A percentile compares a stretch with the other conserved stretches of the same genome.
Conservation (phyloP, 306 rosid genomes). For the Macrotyloma uniflorum region DNA sequence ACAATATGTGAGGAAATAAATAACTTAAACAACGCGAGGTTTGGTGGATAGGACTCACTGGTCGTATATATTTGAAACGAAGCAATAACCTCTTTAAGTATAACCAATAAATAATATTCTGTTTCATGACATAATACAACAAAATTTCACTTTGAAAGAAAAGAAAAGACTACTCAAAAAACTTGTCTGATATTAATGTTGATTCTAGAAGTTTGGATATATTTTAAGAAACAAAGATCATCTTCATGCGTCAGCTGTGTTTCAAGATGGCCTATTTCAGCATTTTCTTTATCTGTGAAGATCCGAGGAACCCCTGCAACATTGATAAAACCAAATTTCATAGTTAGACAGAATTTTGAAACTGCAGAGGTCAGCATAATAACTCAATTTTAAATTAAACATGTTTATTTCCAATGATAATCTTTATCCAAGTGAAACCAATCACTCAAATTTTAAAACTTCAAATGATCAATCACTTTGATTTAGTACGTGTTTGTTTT, state of each 20-base stretch:
- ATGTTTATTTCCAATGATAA: conserved; percentile 16
- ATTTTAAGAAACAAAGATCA: conserved; percentile 65
- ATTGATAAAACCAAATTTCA: conserved; percentile 33
- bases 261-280: conserved; percentile 68
- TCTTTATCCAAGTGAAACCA: conserved; percentile 5
- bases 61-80: background rate
- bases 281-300: conserved; percentile 71
- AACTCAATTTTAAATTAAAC: background rate
- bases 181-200: conserved; percentile 96
- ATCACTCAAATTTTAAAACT: background rate
- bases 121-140: conserved; percentile 4
- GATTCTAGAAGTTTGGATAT: conserved; percentile 82
- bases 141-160: conserved; percentile 17
- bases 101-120: conserved; percentile 11
- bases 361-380: background rate
- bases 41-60: background rate
- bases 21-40: background rate
- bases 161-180: conserved; percentile 42
- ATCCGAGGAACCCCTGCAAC: conserved; percentile 90
- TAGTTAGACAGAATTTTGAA: conserved; percentile 22
- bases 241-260: conserved; percentile 55
- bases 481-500: background rate
- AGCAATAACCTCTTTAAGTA: background rate
- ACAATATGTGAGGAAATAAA: background rate
- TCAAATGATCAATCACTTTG: conserved; percentile 9